Conservation (phyloP, 306 rosid species). For the Gillenia trifoliata region DNA sequence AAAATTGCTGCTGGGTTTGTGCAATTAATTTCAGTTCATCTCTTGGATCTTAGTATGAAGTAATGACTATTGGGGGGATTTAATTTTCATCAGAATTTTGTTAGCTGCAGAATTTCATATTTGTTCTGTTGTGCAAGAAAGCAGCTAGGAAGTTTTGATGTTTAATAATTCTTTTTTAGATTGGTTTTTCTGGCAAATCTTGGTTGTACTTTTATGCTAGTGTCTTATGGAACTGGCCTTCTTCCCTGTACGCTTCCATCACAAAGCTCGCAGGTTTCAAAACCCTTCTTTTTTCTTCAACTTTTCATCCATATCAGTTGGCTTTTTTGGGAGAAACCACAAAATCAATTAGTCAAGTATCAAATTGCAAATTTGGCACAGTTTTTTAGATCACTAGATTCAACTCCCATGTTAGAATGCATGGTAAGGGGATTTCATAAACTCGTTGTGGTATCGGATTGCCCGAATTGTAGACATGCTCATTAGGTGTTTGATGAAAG, state of each 20-base stretch:
- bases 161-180: no score
- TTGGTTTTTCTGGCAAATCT: no score
- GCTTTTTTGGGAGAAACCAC: not conserved
- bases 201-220: no score
- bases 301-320: not conserved
- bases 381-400: not conserved
- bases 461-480: not conserved
- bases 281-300: slow-evolving; percentile 2
- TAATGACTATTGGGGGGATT: no score
- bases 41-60: no score
- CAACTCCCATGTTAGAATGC: not conserved
- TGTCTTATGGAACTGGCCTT: no score
- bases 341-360: not conserved
- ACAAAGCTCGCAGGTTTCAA: slow-evolving; percentile 82
- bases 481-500: slow-evolving; percentile 43
- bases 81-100: no score
- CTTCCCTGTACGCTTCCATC: slow-evolving; percentile 70
- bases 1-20: no score
- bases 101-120: no score
- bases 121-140: no score
- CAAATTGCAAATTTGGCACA: not conserved
- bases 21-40: no score
- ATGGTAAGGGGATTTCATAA: not conserved
- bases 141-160: no score
- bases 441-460: not conserved